Conservation (phyloP, 2,329 filamentous ascomycete species). For the Microdochium bolleyi region DNA sequence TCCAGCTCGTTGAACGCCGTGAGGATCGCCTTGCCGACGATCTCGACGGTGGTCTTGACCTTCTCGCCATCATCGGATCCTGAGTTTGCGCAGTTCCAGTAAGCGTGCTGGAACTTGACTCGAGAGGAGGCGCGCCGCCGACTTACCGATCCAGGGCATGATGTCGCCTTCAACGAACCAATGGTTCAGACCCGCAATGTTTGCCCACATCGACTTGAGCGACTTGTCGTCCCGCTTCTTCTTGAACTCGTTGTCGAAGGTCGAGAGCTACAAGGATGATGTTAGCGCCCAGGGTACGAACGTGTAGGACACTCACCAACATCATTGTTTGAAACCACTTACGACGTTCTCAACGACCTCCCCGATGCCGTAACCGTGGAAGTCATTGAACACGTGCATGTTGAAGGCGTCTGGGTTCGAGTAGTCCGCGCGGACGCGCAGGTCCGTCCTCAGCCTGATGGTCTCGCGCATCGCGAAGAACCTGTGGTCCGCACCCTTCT, state of each 20-base stretch:
- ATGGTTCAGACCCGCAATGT: slow-evolving; percentile 9
- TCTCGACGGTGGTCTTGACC: slow-evolving; percentile 4
- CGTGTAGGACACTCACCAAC: no score
- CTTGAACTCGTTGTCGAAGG: slow-evolving; percentile 11
- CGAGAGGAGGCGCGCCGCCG: not conserved
- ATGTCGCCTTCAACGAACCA: slow-evolving; percentile 9
- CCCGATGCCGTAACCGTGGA: slow-evolving; percentile 16
- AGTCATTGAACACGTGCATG: slow-evolving; percentile 21
- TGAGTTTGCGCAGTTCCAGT: slow-evolving; percentile 1
- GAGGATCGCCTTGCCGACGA: slow-evolving; percentile 10
- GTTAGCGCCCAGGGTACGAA: no score
- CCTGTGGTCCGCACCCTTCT: slow-evolving; percentile 7
- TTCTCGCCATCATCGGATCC: slow-evolving; percentile 7
- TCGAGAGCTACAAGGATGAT: slow-evolving; percentile 8
- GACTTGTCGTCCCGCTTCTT: slow-evolving; percentile 10
- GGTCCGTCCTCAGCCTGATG: slow-evolving; percentile 9
- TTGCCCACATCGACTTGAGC: slow-evolving; percentile 12
- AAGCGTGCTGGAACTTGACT: not conserved
- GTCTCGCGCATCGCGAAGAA: slow-evolving; percentile 13
- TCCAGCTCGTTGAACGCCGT: slow-evolving; percentile 12
- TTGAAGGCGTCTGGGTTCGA: slow-evolving; percentile 17
- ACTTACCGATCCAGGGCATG: slow-evolving; percentile 11
- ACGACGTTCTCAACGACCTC: slow-evolving; percentile 20
- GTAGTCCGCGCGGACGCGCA: slow-evolving; percentile 9
- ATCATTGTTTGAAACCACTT: no score